Evolutionary conservation across 176 grass and related monocot species (phyloP), one percentile per base, ranked within the genome.

Genomic region (Avena sativa): DNA sequence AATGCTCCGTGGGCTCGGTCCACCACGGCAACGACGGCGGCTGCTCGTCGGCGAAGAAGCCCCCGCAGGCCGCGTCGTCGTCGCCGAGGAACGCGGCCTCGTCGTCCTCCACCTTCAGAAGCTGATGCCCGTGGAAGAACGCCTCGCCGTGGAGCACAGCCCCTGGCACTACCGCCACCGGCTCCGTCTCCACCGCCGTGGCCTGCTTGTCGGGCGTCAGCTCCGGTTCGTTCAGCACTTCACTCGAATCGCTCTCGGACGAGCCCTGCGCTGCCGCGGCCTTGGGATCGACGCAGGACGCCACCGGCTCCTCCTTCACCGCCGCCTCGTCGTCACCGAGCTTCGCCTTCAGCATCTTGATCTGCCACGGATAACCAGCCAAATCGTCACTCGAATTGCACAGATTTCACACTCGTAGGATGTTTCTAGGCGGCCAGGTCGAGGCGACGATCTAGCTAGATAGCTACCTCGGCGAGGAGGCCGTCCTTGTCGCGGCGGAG

Each of bases 241-340:
- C 94, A 83, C 94, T 95, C 0, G 94, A 95, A 78, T 91, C 94
- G 59, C 94, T 95, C 40, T 95, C 94, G 23, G 91, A 93, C 5
- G 87, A 96, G 53, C 38, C 89, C 91, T 68, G 87, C 72, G 5
- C 74, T 6, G 53, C 80, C 28, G 69, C 77, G 4, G 34, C 19
- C 66, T 82, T 15, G 81, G 87, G 19, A 66, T 56, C 53, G 53
- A 56, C 78, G 49, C 89, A 84, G 19, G 81, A 91, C 3, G 84
- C 87, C n/a, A 70, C 79, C 46, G 58, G 83, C 53, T 93, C 87
- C 74, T 87, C 94, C 90, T 96, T 96, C 46, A 91, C 91, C 12
- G 94, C 77, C 0, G 38, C 76, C 9, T 86, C 89, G 82, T 88
- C 91, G 58, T 90, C 84, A 19, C 81, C 81, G 19, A 96, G 66